A percentile compares a stretch with the other conserved stretches of the same genome.
Evolutionary conservation across 1,139 yeast genomes (phyloP).

Genomic region (Diutina siamensis): DNA sequence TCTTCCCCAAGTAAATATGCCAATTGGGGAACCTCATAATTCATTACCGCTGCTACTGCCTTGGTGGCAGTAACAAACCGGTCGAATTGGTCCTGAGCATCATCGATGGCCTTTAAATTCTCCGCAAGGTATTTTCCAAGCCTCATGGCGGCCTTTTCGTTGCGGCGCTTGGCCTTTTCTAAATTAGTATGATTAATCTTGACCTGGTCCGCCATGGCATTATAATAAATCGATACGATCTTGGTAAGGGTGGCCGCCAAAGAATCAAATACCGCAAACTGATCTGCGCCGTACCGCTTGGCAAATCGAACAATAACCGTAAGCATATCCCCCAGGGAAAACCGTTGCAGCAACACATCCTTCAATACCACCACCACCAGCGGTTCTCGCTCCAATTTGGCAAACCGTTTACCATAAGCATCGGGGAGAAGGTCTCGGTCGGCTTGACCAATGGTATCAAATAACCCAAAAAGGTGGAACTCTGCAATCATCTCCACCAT

Average conservation of each 20-base stretch:
- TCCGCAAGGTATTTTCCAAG: constrained; percentile 57
- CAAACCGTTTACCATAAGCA: constrained; percentile 8
- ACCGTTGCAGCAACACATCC: constrained; percentile 40
- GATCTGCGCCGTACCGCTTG: constrained; percentile 26
- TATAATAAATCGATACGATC: constrained; percentile 27
- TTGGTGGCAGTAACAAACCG: constrained; percentile 34
- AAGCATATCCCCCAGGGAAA: constrained; percentile 36
- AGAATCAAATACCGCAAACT: not conserved
- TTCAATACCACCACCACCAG: constrained; percentile 40
- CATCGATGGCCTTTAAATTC: constrained; percentile 30
- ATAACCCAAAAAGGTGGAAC: constrained; percentile 49
- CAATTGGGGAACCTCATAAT: constrained; percentile 13
- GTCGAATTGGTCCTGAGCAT: constrained; percentile 26
- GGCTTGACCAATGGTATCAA: constrained; percentile 15
- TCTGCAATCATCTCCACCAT: constrained; percentile 50
- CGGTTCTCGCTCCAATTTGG: constrained; percentile 19
- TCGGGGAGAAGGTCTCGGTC: constrained; percentile 6
- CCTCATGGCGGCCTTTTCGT: constrained; percentile 46
- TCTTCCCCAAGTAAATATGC: too few species aligned
- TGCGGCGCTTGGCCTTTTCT: constrained; percentile 24
- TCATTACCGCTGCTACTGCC: constrained; percentile 31
- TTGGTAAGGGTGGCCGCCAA: not conserved
- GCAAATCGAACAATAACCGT: constrained; percentile 37
- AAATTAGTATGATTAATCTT: constrained; percentile 23
- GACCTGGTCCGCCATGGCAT: constrained; percentile 29